Evolutionary conservation across 2,329 filamentous ascomycete species (phyloP).

Genomic region (Beauveria varroae): DNA sequence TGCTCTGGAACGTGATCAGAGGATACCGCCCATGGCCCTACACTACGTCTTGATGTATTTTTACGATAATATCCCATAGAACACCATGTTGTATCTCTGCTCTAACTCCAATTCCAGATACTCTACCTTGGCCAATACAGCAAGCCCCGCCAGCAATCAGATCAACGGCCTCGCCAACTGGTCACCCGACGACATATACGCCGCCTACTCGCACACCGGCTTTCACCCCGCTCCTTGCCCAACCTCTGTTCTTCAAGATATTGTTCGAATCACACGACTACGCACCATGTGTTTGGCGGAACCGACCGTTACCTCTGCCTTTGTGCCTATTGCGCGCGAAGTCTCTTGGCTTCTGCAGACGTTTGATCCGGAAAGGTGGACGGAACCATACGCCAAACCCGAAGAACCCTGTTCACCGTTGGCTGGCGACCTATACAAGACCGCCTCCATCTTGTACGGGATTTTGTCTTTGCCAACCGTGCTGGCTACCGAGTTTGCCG

Average conservation of each 20-base stretch:
- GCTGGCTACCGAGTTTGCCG: neutral
- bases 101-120: neutral
- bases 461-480: neutral
- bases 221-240: slow-evolving; percentile 6
- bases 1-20: neutral
- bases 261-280: slow-evolving; percentile 6
- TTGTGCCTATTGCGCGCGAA: slow-evolving; percentile 4
- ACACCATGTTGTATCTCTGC: neutral
- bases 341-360: neutral
- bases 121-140: slow-evolving; percentile 4
- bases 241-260: slow-evolving; percentile 5
- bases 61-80: no score
- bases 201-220: slow-evolving; percentile 8
- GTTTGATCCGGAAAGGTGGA: neutral
- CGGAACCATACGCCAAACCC: slow-evolving; percentile 2
- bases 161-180: slow-evolving; percentile 3
- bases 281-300: slow-evolving; percentile 1
- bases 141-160: slow-evolving; percentile 4
- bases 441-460: neutral
- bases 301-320: neutral
- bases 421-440: slow-evolving; percentile 5
- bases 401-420: slow-evolving; percentile 2
- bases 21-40: neutral
- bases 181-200: slow-evolving; percentile 1
- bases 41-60: slow-evolving; percentile 8